Evolutionary conservation across 2,329 filamentous ascomycete genomes (phyloP).

Genomic region (Torrubiella hemipterigena): DNA sequence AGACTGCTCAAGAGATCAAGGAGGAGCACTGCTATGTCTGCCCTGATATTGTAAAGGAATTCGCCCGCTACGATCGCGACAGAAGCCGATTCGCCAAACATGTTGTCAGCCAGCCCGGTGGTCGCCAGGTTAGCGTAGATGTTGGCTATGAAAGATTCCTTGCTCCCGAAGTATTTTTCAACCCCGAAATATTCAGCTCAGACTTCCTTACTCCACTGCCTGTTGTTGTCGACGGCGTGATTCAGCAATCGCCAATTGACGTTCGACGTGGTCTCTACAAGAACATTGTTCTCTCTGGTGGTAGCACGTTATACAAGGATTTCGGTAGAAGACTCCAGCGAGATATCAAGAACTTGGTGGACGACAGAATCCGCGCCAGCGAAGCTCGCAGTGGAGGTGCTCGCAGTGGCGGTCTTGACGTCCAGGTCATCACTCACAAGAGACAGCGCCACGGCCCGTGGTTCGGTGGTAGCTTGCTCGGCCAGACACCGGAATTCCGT

Average conservation of each 20-base stretch:
- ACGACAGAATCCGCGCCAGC: conserved; percentile 82
- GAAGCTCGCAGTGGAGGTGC: conserved; percentile 86
- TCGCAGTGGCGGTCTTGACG: conserved; percentile 86
- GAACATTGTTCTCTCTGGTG: conserved; percentile 97
- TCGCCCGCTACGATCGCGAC: conserved; percentile 86
- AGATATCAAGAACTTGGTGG: conserved; percentile 92
- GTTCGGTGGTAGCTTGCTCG: conserved; percentile 94
- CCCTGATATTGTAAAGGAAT: conserved; percentile 98
- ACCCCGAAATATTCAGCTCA: conserved; percentile 97
- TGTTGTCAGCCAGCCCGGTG: conserved; percentile 73
- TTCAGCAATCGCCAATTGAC: conserved; percentile 95
- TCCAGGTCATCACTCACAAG: conserved; percentile 96
- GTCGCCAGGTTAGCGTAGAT: conserved; percentile 74
- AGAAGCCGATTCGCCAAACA: conserved; percentile 86
- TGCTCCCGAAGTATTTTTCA: conserved; percentile 98
- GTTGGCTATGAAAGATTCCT: conserved; percentile 97
- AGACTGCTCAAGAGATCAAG: conserved; percentile 97
- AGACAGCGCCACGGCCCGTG: conserved; percentile 93
- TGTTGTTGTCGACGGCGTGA: conserved; percentile 88
- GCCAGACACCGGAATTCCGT: conserved; percentile 94
- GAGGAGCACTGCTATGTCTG: conserved; percentile 98
- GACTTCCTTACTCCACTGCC: conserved; percentile 95
- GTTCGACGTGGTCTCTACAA: conserved; percentile 96
- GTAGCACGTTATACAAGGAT: conserved; percentile 96
- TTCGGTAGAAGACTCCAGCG: conserved; percentile 92